phyloP scores from a whole-genome alignment of 805 yeast species.

The Kluyveromyces siamensis region DNA sequence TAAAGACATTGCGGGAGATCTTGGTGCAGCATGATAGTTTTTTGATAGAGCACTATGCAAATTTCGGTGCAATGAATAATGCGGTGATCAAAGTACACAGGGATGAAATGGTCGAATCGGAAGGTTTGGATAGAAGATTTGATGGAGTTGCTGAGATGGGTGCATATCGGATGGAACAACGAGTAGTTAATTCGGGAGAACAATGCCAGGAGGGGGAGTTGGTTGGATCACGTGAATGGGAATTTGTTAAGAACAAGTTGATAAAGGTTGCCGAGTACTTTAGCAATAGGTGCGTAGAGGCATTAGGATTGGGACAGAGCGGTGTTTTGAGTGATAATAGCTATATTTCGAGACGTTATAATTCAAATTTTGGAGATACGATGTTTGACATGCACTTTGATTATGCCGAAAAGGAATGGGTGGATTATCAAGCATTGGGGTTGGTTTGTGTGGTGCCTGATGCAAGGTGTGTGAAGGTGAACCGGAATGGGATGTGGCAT shows the following conservation, averaged over 20 bases:
- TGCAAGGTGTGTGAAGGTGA: constrained; percentile 18
- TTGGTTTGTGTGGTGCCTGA: constrained; percentile 20
- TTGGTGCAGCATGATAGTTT: constrained; percentile 19
- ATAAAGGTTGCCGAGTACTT: constrained; percentile 18
- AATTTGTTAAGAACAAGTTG: constrained; percentile 1
- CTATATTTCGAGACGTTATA: constrained; percentile 16
- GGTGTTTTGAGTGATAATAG: constrained; percentile 4
- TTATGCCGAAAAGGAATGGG: constrained; percentile 10
- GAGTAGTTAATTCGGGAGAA: background rate
- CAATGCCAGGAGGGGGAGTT: too few species aligned
- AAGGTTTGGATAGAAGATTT: background rate
- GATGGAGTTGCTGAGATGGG: background rate
- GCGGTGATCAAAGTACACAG: background rate
- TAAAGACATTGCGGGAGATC: constrained; percentile 16
- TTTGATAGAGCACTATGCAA: constrained; percentile 25
- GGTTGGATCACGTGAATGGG: background rate
- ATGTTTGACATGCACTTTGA: constrained; percentile 7
- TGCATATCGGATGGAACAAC: background rate
- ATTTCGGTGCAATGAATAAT: constrained; percentile 11
- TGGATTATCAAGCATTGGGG: constrained; percentile 14
- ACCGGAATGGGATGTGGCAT: constrained; percentile 22
- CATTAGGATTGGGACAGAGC: constrained; percentile 5
- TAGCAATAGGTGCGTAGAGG: constrained; percentile 13
- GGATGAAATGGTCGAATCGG: background rate
- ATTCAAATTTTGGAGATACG: constrained; percentile 7